A percentile compares a stretch with the other conserved stretches of the same genome.
phyloP scores from a whole-genome alignment of 805 yeast genomes.

The Candida ponderosae region DNA sequence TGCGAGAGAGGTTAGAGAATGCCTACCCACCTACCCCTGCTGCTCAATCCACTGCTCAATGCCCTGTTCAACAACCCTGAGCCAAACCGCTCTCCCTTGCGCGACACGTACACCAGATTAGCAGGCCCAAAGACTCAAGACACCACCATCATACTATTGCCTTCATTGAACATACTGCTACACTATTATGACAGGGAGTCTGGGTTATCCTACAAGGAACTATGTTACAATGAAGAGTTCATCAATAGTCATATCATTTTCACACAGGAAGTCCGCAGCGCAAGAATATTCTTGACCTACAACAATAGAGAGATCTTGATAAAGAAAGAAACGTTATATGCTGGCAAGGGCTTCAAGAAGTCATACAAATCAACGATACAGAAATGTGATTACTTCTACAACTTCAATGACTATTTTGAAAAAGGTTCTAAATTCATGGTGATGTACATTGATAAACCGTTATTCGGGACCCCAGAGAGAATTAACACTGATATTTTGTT shows the following conservation, averaged over 20 bases:
- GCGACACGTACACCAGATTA: slow-evolving; percentile 36
- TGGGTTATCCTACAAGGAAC: slow-evolving; percentile 34
- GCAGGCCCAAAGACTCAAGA: slow-evolving; percentile 20
- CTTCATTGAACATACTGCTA: slow-evolving; percentile 42
- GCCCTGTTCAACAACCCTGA: slow-evolving; percentile 59
- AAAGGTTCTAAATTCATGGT: slow-evolving; percentile 49
- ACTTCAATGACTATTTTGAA: slow-evolving; percentile 54
- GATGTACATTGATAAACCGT: slow-evolving; percentile 48
- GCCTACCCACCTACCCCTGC: slow-evolving; percentile 41
- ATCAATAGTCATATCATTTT: slow-evolving; percentile 54
- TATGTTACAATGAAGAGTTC: slow-evolving; percentile 54
- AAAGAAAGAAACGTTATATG: slow-evolving; percentile 44
- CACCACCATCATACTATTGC: slow-evolving; percentile 55
- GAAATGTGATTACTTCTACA: slow-evolving; percentile 38
- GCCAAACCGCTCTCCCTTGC: slow-evolving; percentile 37
- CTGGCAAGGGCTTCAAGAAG: slow-evolving; percentile 51
- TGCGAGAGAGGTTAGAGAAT: too few species aligned
- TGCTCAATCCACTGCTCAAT: slow-evolving; percentile 58
- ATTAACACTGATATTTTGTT: not conserved
- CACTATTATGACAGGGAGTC: slow-evolving; percentile 31
- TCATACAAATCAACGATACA: slow-evolving; percentile 36
- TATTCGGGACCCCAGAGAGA: slow-evolving; percentile 31
- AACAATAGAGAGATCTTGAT: slow-evolving; percentile 49
- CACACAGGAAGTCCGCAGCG: slow-evolving; percentile 22
- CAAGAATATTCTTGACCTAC: slow-evolving; percentile 42